Evolutionary conservation across 306 rosid genomes (phyloP).

Genomic region (Sechiopsis laciniata): DNA sequence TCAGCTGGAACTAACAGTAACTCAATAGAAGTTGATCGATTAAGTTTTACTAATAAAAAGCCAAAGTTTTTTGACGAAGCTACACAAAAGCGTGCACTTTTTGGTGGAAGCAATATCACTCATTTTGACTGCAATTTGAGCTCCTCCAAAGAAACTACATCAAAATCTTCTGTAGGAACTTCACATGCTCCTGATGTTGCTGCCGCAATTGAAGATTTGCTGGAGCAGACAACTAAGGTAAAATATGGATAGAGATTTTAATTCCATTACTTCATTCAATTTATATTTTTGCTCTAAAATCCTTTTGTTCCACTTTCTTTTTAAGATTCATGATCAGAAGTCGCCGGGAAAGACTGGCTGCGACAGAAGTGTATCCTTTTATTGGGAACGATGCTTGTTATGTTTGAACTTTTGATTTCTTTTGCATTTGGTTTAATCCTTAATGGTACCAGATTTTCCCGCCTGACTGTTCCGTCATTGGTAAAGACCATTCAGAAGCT

Average conservation of each 20-base stretch:
- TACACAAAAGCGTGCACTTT: conserved; percentile 29
- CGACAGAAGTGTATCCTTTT: conserved; percentile 62
- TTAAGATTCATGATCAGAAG: conserved; percentile 69
- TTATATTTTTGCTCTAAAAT: conserved; percentile 19
- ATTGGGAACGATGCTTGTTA: conserved; percentile 15
- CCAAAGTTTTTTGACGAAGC: conserved; percentile 61
- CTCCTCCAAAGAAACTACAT: conserved; percentile 34
- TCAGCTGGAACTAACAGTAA: conserved; percentile 30
- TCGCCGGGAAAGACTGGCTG: conserved; percentile 51
- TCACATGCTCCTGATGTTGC: conserved; percentile 84
- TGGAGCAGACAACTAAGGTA: conserved; percentile 96
- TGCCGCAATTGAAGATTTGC: conserved; percentile 86
- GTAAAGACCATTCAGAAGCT: conserved; percentile 53
- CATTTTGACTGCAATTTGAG: conserved; percentile 25
- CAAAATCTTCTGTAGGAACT: conserved; percentile 32
- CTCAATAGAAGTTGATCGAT: conserved; percentile 30
- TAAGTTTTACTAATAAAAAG: conserved; percentile 48
- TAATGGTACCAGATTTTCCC: conserved; percentile 55
- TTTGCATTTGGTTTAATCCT: conserved; percentile 38
- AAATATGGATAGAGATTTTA: conserved; percentile 27
- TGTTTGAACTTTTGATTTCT: conserved; percentile 18
- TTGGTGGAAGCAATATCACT: conserved; percentile 21
- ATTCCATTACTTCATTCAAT: conserved; percentile 17
- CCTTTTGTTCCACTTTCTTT: conserved; percentile 29
- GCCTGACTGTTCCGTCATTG: conserved; percentile 50